These are phyloP conservation scores for Euphrasia confusa DNA, from an alignment of 257 asterid species.

Conservation along the genomic window DNA sequence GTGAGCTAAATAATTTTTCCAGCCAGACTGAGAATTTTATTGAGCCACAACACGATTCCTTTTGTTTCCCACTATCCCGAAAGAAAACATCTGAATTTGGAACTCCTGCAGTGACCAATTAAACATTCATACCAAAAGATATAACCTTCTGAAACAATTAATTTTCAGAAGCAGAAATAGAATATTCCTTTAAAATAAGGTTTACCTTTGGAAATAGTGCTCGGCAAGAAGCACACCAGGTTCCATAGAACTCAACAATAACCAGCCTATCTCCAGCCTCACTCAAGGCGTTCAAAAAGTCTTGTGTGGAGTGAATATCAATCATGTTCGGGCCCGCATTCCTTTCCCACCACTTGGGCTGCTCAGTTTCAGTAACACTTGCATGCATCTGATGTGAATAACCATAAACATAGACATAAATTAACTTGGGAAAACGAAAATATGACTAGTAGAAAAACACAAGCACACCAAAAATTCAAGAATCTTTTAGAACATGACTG, in stretches of 20 bases:
- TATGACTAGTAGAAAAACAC: background rate
- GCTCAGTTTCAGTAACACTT: constrained; percentile 45
- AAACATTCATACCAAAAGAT: background rate
- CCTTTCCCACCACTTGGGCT: constrained; percentile 79
- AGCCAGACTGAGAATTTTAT: background rate
- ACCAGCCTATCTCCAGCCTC: constrained; percentile 79
- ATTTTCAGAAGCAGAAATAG: background rate
- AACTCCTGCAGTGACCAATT: background rate
- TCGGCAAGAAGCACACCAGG: constrained; percentile 92
- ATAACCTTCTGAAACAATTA: background rate
- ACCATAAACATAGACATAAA: constrained; percentile 18
- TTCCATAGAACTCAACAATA: constrained; percentile 67
- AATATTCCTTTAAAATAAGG: background rate
- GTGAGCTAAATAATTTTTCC: background rate
- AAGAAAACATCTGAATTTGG: background rate
- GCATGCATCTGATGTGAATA: constrained; percentile 44
- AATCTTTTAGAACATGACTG: background rate
- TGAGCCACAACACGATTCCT: background rate
- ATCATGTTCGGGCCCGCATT: constrained; percentile 69
- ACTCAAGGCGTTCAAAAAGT: constrained; percentile 58
- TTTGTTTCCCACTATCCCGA: background rate
- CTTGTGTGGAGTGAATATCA: constrained; percentile 70
- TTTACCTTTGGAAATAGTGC: constrained; percentile 73
- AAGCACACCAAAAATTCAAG: constrained; percentile 11
- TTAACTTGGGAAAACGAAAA: constrained; percentile 14